Evolutionary conservation across 2,329 filamentous ascomycete genomes (phyloP).

Genomic region (Phoma sp.): DNA sequence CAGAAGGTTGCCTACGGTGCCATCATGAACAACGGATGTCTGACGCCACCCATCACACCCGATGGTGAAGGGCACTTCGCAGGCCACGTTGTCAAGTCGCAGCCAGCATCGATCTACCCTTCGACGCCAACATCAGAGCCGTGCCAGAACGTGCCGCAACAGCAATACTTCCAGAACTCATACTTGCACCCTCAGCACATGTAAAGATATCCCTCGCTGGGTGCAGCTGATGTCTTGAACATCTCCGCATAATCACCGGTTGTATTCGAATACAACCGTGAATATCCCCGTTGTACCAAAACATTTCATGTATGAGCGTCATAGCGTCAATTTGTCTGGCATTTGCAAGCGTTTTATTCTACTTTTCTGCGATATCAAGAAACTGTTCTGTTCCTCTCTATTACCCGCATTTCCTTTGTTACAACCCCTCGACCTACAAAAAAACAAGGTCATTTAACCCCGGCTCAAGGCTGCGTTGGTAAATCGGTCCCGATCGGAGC

Average conservation of each 20-base stretch:
- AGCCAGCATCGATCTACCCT: conserved; percentile 39
- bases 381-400: conserved; percentile 32
- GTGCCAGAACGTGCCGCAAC: conserved; percentile 37
- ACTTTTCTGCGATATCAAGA: conserved; percentile 42
- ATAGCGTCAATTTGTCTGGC: conserved; percentile 47
- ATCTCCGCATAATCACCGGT: conserved; percentile 23
- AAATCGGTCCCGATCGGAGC: conserved; percentile 24
- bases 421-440: conserved; percentile 28
- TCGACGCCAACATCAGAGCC: conserved; percentile 46
- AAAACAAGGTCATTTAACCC: conserved; percentile 29
- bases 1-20: conserved; percentile 73
- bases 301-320: conserved; percentile 47
- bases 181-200: conserved; percentile 47
- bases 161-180: conserved; percentile 45
- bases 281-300: conserved; percentile 46
- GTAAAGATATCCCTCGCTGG: conserved; percentile 28
- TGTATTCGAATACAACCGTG: conserved; percentile 16
- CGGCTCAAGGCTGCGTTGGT: conserved; percentile 17
- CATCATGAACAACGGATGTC: conserved; percentile 73
- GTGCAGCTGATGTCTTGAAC: conserved; percentile 22
- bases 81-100: conserved; percentile 40
- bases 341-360: conserved; percentile 47
- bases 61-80: conserved; percentile 57
- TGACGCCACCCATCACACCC: conserved; percentile 85
- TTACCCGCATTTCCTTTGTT: conserved; percentile 47